Base-by-base conservation (phyloP, 108 stramenopile genomes). In the Schizochytrium sp. region DNA sequence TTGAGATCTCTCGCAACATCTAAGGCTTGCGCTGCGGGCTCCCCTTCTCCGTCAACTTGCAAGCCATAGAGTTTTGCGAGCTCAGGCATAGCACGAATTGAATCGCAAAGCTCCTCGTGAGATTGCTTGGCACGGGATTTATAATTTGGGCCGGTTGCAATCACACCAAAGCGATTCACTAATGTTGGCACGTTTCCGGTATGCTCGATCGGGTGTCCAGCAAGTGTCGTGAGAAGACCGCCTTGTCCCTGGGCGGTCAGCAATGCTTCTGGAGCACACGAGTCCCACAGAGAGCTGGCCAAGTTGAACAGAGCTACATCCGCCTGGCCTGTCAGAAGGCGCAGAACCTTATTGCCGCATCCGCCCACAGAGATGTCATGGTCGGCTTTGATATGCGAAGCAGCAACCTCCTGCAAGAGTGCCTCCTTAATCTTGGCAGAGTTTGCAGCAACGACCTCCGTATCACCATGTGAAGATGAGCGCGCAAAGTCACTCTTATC, bases 171-270 rank as follows among this genome's bases (percentile, higher is more conserved):
- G 58, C 90, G 83, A 72, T 95, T 95, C 7, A 92, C 92, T 7
- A 69, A 38, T 5, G 45, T 12, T n/a, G 2, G 13, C 12, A 7
- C n/a, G 49, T 90, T 89, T 4, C 90, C 87, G 7, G 61, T 64
- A 87, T 95, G 92, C 46, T 93, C 91, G 49, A 95, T 76, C 12
- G 94, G 94, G n/a, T 89, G 64, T 19, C 95, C 95, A 89, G 94
- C 94, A 88, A 94, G 58, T 58, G 95, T 94, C 1, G 95, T 96
- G 15, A 96, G 90, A 53, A 88, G 93, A 2, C 94, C 95, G 64
- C 44, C 64, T 7, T 15, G 42, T 28, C 95, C 94, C 44, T 89
- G 61, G 46, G 92, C 92, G 4, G 73, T 46, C 1, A 96, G 91
- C 28, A 96, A 53, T 15, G 95, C 92, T 44, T 94, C 92, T 4